phyloP scores from a whole-genome alignment of 129 eudicot species.

The Mikania micrantha region DNA sequence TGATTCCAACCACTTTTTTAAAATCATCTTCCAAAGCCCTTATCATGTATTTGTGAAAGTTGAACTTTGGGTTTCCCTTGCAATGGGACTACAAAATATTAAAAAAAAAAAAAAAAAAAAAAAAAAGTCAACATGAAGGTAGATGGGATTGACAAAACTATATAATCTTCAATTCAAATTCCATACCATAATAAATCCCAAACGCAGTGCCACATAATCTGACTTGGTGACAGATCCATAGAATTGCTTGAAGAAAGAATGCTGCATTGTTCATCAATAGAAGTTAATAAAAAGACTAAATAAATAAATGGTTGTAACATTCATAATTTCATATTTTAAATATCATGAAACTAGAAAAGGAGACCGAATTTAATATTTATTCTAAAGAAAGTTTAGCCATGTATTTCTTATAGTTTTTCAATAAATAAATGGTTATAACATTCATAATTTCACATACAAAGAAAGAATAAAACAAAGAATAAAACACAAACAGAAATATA shows the following conservation, averaged over 20 bases:
- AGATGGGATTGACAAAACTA: neutral
- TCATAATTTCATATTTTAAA: neutral
- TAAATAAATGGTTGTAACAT: too few relatives aligned
- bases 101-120: neutral
- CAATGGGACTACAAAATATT: constrained; percentile 41
- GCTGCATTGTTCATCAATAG: constrained; percentile 35
- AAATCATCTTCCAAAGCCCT: constrained; percentile 75
- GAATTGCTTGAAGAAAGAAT: constrained; percentile 64
- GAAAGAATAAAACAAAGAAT: too few relatives aligned
- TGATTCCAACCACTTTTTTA: constrained; percentile 68
- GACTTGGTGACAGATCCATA: constrained; percentile 61
- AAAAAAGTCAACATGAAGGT: neutral
- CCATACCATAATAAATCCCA: constrained; percentile 56
- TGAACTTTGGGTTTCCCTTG: constrained; percentile 47
- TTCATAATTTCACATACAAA: too few relatives aligned
- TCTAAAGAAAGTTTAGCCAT: too few relatives aligned
- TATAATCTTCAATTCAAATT: neutral
- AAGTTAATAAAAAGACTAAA: neutral
- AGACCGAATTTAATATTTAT: too few relatives aligned
- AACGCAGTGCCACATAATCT: constrained; percentile 58
- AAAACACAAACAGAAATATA: neutral
- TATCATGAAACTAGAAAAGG: too few relatives aligned
- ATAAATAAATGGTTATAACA: too few relatives aligned
- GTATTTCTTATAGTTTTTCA: too few relatives aligned
- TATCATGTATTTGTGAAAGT: constrained; percentile 69